These are phyloP conservation scores for Pythium insidiosum DNA, from an alignment of 352 stramenopile species.

Conservation along the genomic window DNA sequence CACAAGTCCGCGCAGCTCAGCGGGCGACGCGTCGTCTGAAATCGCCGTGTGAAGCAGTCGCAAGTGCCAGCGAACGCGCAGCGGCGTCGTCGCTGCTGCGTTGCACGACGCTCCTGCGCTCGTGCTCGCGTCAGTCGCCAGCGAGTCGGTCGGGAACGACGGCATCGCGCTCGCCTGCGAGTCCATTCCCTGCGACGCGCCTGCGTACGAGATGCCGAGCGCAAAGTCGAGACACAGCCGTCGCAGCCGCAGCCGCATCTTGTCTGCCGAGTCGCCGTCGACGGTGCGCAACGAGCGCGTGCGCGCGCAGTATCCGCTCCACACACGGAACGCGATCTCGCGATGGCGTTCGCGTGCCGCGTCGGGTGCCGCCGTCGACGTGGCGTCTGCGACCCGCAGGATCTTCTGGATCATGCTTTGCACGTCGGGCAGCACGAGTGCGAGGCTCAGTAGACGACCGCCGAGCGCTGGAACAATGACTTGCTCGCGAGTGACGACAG, in stretches of 20 bases:
- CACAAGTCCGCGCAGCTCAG: slow-evolving; percentile 22
- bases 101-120: slow-evolving; percentile 3
- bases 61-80: slow-evolving; percentile 32
- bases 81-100: too few species aligned
- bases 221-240: slow-evolving; percentile 46
- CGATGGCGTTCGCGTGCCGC: slow-evolving; percentile 10
- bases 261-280: slow-evolving; percentile 6
- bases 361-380: slow-evolving; percentile 1
- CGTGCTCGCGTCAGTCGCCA: slow-evolving; percentile 13
- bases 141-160: slow-evolving; percentile 7
- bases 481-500: too few species aligned
- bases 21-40: slow-evolving; percentile 2
- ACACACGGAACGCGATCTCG: slow-evolving; percentile 11
- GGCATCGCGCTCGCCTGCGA: slow-evolving; percentile 9
- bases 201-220: slow-evolving; percentile 23
- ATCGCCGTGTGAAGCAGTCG: slow-evolving; percentile 30
- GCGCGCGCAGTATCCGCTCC: slow-evolving; percentile 36
- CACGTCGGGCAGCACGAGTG: slow-evolving; percentile 44
- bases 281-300: too few species aligned
- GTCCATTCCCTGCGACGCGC: not conserved
- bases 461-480: slow-evolving; percentile 7
- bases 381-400: slow-evolving; percentile 8
- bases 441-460: slow-evolving; percentile 27
- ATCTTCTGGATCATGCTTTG: slow-evolving; percentile 27
- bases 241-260: slow-evolving; percentile 31